Conservation (phyloP, 2,329 filamentous ascomycete species). For the Aaosphaeria pasadenensis region DNA sequence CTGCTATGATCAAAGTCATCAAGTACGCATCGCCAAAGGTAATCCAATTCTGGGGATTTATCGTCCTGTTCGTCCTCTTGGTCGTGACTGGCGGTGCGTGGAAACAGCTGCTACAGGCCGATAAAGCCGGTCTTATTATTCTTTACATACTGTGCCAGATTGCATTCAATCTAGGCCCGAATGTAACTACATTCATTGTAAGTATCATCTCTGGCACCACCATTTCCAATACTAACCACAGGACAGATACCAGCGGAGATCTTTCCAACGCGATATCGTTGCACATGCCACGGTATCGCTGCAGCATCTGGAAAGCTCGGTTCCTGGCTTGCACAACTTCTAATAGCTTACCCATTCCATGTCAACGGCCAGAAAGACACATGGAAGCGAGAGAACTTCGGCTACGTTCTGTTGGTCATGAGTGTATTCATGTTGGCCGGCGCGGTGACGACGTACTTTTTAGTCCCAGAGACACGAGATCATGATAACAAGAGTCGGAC, state of each 20-base stretch:
- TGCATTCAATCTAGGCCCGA: constrained; percentile 35
- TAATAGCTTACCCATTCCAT: constrained; percentile 27
- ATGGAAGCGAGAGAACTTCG: constrained; percentile 19
- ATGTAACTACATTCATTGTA: constrained; percentile 36
- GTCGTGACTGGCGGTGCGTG: constrained; percentile 31
- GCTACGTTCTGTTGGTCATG: constrained; percentile 30
- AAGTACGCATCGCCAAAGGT: constrained; percentile 31
- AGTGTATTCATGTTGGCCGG: constrained; percentile 33
- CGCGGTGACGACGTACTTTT: constrained; percentile 27
- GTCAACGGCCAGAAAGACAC: constrained; percentile 7
- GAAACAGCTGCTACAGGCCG: constrained; percentile 22
- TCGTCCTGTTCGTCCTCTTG: constrained; percentile 28
- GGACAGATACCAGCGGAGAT: constrained; percentile 55
- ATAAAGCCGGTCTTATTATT: constrained; percentile 22
- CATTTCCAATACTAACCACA: constrained; percentile 18
- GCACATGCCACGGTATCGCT: constrained; percentile 52
- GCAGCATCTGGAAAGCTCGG: constrained; percentile 55
- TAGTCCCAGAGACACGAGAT: constrained; percentile 32
- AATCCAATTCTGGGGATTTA: constrained; percentile 33
- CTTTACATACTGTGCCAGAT: constrained; percentile 33
- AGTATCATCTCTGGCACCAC: constrained; percentile 15
- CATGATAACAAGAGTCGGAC: constrained; percentile 30
- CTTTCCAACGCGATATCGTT: constrained; percentile 55
- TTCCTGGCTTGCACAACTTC: constrained; percentile 44
- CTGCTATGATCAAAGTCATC: constrained; percentile 32